Evolutionary conservation across 2,329 filamentous ascomycete genomes (phyloP), one percentile per base, ranked within the genome.

Genomic region (Endothia cerciana): DNA sequence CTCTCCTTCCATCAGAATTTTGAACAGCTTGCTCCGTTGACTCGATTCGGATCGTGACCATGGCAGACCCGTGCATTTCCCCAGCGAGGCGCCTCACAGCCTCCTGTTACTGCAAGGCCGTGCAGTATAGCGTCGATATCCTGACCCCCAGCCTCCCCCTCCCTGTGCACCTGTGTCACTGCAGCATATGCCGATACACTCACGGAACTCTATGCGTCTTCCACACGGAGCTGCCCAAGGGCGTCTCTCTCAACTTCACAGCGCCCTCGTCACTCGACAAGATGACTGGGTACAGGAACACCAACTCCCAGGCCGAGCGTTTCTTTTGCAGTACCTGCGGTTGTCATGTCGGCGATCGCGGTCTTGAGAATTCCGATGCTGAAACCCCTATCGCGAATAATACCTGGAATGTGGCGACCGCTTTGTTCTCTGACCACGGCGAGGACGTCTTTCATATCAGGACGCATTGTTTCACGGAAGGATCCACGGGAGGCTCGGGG

Each of bases 241-340:
- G 74, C 3, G 60, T 79, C 7, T 67, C 69, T 19, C 80, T 78
- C 3, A 72, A 72, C 5, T 83, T 81, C 70, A 72, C 81, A 58
- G 72, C 75, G 1, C 78, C 79, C 0, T 82, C 79, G 0, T 77
- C 73, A 1, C 70, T 74, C 51, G 53, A 67, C 25, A 77, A 74
- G n/a, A 68, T 82, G 65, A 77, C 76, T 1, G 69, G 73, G 7
- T 83, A 81, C 68, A 65, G 71, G n/a, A 72, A 78, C 41, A 62
- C 71, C 7, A 69, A 69, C 2, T 72, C 72, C 13, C 41, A 69
- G 7, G 73, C 72, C n/a, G 74, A 74, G 22, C 79, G 78, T 65
- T 75, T 78, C 67, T 83, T 83, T 66, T 84, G 82, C 73, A 76
- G 73, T 15, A 77, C 78, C 0, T 83, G 82, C 64, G 80, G 82